Evolutionary conservation across 1,139 yeast genomes (phyloP), one percentile per base, ranked within the genome.

Genomic region (Hyphopichia wangnamkhiaoensis): DNA sequence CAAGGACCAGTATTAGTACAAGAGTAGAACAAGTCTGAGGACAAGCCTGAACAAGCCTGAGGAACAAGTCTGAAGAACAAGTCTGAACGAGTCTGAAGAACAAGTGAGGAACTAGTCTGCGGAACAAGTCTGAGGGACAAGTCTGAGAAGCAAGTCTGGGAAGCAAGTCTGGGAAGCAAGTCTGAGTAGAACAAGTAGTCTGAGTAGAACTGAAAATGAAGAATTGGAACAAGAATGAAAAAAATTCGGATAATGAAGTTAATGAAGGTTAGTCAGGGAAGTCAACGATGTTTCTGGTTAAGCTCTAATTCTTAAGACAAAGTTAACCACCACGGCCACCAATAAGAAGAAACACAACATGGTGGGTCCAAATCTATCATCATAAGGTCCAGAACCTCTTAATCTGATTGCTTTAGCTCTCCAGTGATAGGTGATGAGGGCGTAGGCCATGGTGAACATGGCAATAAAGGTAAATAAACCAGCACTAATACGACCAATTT

Each of bases 341-440:
- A 94, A 73, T 60, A 93, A 76, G 71, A 93, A 93, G 71, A 91
- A 76, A 68, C 98, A 93, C 55, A 93, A 79, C 89, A 93, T 84
- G n/a, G 99, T 94, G 37, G 99, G 98, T 31, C 99, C 99, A 53
- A 93, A 85, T 59, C 98, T 80, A 65, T 93, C 99, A 59, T 93
- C 99, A 61, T 93, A 93, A 23, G 98, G 98, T 36, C 98, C 98
- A 10, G 95, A 79, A 26, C 98, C 98, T 65, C 98, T 84, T 68
- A 93, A 79, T 65, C 99, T 83, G 54, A 93, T 93, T 45, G 98
- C 98, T 60, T 91, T 89, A 3, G 98, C 98, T 73, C 99, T 88
- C 98, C 98, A 94, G 66, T 93, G 99, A 64, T 94, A 93, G 17
- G 98, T 94, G 36, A 89, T 77, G 47, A 93, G 77, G 5, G 99